Conservation (phyloP, 345 rosid genomes). For the Turritis glabra region DNA sequence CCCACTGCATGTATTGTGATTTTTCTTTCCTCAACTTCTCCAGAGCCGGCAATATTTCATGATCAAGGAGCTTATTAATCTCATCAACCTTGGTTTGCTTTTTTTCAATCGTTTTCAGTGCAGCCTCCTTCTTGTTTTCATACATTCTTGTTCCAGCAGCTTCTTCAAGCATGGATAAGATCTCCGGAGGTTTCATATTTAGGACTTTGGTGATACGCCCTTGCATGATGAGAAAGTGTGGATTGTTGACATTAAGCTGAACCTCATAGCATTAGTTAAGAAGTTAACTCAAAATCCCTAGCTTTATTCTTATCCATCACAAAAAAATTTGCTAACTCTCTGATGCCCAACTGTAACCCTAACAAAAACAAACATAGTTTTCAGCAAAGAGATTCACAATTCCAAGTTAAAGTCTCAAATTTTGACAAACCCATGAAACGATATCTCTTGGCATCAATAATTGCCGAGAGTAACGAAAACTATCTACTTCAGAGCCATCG, state of each 20-base stretch:
- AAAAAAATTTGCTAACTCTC: background rate
- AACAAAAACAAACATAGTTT: background rate
- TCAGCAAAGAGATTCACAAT: background rate
- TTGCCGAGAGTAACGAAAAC: background rate
- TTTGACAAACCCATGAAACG: background rate
- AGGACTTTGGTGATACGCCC: conserved; percentile 97
- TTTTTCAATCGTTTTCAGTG: conserved; percentile 88
- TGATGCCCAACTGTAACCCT: background rate
- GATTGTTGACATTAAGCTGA: conserved; percentile 95
- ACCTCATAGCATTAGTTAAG: background rate
- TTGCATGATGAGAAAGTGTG: conserved; percentile 99
- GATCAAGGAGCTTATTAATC: conserved; percentile 88
- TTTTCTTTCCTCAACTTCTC: conserved; percentile 92
- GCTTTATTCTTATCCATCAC: background rate
- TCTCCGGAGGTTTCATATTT: conserved; percentile 99
- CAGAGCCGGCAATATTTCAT: conserved; percentile 87
- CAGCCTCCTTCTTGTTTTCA: conserved; percentile 91
- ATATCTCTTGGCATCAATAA: background rate
- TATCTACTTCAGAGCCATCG: background rate
- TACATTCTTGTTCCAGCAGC: conserved; percentile 99
- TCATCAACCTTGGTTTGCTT: conserved; percentile 96
- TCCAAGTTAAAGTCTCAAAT: background rate
- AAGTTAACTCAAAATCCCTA: background rate
- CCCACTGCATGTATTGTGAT: conserved; percentile 95
- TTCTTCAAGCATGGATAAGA: conserved; percentile 97